Evolutionary conservation across 805 yeast genomes (phyloP), one percentile per base, ranked within the genome.

Genomic region (Metschnikowia hibisci): DNA sequence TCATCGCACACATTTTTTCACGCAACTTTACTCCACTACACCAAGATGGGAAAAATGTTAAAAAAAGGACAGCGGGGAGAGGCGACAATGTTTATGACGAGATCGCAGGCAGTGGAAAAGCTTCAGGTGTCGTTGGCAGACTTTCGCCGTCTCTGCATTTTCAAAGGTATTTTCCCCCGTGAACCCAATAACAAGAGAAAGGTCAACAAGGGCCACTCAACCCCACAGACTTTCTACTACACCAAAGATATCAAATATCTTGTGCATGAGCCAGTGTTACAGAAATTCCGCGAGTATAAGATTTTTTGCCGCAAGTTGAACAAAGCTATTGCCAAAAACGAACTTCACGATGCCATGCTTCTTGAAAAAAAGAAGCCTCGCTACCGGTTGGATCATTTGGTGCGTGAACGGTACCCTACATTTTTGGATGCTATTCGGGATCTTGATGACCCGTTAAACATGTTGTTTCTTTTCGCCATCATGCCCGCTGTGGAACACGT

Each of bases 161-260:
- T 93, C 77, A 93, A 93, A 66, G 99, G 99, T 41, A 90, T 93
- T 51, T 93, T 88, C 62, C 99, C 99, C 42, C 80, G 99, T 63
- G 97, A 89, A 62, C 98, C 98, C 36, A 76, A 90, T 56, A 88
- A 87, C 67, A 93, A 90, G 72, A 88, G 85, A 80, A 90, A 88
- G 75, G 96, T 97, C 47, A 91, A 89, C 67, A 93, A 88, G 67
- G 98, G 99, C 16, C 86, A 96, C n/a, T 87, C 97, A 6, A 95
- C 95, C 20, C 96, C 96, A 36, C 84, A 85, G 18, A 93, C 99
- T 3, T 95, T 93, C 63, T 93, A 93, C 69, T 91, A 89, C 64
- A 65, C 84, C 51, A 93, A 89, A 66, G 99, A 93, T 64, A 93
- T 93, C 52, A 96, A 90, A 66, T 93, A 91, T 64, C 73, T 93